These are phyloP conservation scores for Cardiospermum halicacabum DNA, from an alignment of 345 rosid genomes.

Conservation along the genomic window DNA sequence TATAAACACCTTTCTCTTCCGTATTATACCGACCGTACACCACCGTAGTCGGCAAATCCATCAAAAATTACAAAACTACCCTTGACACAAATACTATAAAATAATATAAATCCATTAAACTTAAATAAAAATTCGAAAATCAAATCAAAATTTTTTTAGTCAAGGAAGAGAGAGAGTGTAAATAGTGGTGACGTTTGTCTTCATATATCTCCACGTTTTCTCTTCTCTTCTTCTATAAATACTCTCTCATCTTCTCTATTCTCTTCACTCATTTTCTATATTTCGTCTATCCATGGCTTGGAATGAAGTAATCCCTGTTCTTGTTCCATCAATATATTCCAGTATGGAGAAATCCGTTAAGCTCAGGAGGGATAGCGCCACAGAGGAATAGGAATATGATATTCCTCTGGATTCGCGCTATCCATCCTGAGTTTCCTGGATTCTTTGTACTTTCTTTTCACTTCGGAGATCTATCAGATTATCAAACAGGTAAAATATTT, in stretches of 20 bases:
- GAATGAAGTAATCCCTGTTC: neutral
- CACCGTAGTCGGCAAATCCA: constrained; percentile 18
- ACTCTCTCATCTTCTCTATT: neutral
- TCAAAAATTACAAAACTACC: neutral
- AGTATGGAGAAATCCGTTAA: constrained; percentile 60
- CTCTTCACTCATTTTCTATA: constrained; percentile 7
- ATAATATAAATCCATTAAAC: neutral
- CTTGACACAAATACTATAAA: neutral
- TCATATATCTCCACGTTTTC: constrained; percentile 20
- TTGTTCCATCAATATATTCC: too few species aligned
- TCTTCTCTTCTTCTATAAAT: constrained; percentile 33
- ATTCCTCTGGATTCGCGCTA: constrained; percentile 35
- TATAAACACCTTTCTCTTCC: neutral
- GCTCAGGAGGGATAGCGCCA: constrained; percentile 96
- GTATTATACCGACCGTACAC: constrained; percentile 1
- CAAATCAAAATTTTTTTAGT: constrained; percentile 9
- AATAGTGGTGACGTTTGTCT: constrained; percentile 26
- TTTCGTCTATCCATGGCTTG: neutral
- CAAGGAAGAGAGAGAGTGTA: constrained; percentile 22
- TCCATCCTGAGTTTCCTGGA: constrained; percentile 82
- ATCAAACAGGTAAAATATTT: neutral
- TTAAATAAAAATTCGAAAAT: neutral
- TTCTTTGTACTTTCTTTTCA: constrained; percentile 38
- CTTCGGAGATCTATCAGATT: neutral
- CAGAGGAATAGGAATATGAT: constrained; percentile 1